Evolutionary conservation across 148 eudicot genomes (phyloP).

Genomic region (Rhododendron vialii): DNA sequence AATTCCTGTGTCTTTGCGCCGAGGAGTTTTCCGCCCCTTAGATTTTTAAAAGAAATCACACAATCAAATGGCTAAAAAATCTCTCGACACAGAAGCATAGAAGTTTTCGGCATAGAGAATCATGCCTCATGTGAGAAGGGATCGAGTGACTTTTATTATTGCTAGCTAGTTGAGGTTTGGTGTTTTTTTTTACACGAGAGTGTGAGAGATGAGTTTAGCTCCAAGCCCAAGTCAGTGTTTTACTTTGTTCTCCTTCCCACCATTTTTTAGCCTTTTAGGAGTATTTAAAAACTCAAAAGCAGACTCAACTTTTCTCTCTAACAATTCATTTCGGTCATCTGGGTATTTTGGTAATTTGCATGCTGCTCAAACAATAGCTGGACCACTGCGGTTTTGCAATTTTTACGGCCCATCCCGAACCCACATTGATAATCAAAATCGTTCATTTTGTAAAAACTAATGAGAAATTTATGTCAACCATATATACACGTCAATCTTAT

Average conservation of each 20-base stretch:
- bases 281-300: background rate
- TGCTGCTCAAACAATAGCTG: background rate
- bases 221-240: background rate
- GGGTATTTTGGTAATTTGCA: background rate
- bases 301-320: background rate
- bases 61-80: too few species aligned
- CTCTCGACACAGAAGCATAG: too few species aligned
- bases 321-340: background rate
- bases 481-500: background rate
- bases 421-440: too few species aligned
- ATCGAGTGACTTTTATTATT: background rate
- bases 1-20: too few species aligned
- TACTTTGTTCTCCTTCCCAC: background rate
- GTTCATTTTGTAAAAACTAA: background rate
- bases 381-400: background rate
- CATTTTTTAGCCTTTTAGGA: background rate
- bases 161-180: background rate
- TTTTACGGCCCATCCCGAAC: background rate
- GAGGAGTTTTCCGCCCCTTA: too few species aligned
- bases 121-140: background rate
- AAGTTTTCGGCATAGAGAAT: fast-evolving
- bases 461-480: too few species aligned
- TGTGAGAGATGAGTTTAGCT: background rate
- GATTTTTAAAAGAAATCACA: too few species aligned
- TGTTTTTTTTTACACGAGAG: slow-evolving; percentile 1